Evolutionary conservation across 192 early-diverging fungal genomes (phyloP).

Genomic region (Chytriomyces confervae): DNA sequence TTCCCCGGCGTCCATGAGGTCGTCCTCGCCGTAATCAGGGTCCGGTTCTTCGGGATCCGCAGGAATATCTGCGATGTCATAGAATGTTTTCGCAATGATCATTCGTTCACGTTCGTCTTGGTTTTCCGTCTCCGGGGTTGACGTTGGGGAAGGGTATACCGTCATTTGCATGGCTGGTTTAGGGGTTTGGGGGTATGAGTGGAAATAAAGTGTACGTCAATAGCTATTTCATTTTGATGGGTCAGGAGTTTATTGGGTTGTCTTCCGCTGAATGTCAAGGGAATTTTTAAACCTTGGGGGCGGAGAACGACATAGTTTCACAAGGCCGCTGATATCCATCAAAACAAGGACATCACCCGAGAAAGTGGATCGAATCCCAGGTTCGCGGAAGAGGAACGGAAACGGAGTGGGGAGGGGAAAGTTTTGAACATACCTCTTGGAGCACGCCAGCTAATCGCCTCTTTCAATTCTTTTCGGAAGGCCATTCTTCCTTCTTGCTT

Average conservation of each 20-base stretch:
- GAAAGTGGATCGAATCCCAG: slow-evolving; percentile 2
- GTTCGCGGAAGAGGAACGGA: neutral
- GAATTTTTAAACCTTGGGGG: no score
- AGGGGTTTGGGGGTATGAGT: neutral
- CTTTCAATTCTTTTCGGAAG: slow-evolving; percentile 14
- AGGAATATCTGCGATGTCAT: slow-evolving; percentile 11
- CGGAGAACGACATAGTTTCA: no score
- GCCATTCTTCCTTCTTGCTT: slow-evolving; percentile 6
- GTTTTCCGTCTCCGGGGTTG: slow-evolving; percentile 2
- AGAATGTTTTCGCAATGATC: neutral
- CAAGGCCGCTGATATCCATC: no score
- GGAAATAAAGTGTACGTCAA: neutral
- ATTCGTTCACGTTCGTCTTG: slow-evolving; percentile 12
- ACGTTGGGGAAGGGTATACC: neutral
- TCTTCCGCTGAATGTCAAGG: no score
- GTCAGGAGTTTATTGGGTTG: no score
- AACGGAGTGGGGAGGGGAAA: no score
- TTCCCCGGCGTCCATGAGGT: neutral
- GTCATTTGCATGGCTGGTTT: slow-evolving; percentile 12
- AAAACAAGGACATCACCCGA: no score
- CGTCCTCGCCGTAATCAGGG: slow-evolving; percentile 6
- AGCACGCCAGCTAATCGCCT: neutral
- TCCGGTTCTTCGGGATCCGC: slow-evolving; percentile 10
- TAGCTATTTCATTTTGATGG: no score
- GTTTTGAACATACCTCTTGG: slow-evolving; percentile 6